These are phyloP conservation scores for Penicillium corylophilum DNA, from an alignment of 2,329 filamentous ascomycete genomes.

Conservation along the genomic window DNA sequence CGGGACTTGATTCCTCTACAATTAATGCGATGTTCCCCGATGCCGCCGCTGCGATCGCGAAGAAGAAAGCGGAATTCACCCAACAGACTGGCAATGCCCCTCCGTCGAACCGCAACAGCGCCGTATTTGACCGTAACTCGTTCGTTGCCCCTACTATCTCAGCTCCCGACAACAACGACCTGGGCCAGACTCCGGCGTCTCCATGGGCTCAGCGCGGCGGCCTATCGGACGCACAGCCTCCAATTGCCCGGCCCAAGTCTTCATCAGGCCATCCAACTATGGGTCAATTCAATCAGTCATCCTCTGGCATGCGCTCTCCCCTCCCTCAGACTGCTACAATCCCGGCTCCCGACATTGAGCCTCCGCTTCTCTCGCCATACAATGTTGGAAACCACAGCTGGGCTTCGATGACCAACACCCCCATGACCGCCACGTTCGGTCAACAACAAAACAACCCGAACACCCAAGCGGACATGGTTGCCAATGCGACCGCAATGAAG, in stretches of 20 bases:
- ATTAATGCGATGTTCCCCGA: slow-evolving; percentile 99
- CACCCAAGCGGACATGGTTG: slow-evolving; percentile 93
- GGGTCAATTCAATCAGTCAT: slow-evolving; percentile 90
- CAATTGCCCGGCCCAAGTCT: slow-evolving; percentile 69
- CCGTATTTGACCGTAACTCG: slow-evolving; percentile 71
- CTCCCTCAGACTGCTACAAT: slow-evolving; percentile 82
- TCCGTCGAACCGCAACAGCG: slow-evolving; percentile 89
- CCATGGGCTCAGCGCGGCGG: slow-evolving; percentile 68
- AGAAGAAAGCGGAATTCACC: slow-evolving; percentile 95
- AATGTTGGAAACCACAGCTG: slow-evolving; percentile 82
- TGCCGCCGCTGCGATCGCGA: slow-evolving; percentile 95
- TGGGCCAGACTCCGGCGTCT: slow-evolving; percentile 67
- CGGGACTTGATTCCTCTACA: slow-evolving; percentile 85
- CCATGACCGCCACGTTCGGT: slow-evolving; percentile 86
- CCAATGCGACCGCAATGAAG: slow-evolving; percentile 98
- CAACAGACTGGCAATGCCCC: slow-evolving; percentile 90
- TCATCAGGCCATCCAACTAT: slow-evolving; percentile 75
- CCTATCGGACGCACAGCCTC: slow-evolving; percentile 49
- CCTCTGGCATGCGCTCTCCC: slow-evolving; percentile 76
- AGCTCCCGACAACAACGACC: slow-evolving; percentile 60
- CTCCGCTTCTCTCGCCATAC: slow-evolving; percentile 81
- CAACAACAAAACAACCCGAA: slow-evolving; percentile 41
- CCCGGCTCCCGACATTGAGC: slow-evolving; percentile 69
- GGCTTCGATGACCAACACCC: slow-evolving; percentile 98
- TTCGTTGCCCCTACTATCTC: slow-evolving; percentile 74